Base-by-base conservation (phyloP, 257 asterid genomes). In the Mitragyna speciosa region DNA sequence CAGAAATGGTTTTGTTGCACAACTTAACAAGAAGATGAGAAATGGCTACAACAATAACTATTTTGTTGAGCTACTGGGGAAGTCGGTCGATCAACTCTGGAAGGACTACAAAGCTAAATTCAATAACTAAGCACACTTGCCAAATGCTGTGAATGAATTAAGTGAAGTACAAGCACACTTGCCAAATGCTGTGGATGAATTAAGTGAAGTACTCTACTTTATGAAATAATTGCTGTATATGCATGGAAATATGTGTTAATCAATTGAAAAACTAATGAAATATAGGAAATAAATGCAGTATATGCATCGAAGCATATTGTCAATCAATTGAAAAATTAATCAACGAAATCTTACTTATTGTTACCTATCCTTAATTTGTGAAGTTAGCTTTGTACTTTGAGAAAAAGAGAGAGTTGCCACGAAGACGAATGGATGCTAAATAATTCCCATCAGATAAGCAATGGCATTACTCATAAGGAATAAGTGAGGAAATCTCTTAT, bases 1-100 rank as follows among this genome's bases (percentile, higher is more conserved):
- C 2, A 83, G 51, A 51, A 80, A 45, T 8, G 94, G 92, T 7
- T 84, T 92, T 30, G 94, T 92, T 26, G 92, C 91, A 0, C 84
- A 89, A 30, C 86, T 91, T 1, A 91, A 92, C 83, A 83, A 86
- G 83, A 91, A 80, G 83, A 92, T 88, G 97, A 91, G 84, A 68
- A 28, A 4, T 74, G 89, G 91, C n/a, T 92, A 88, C n/a, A 83
- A 76, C 66, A 68, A 87, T 41, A 54, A 49, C 22, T 87, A 64
- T 84, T 91, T 91, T 19, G 82, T 71, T 56, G 95, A 90, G 0
- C 67, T 91, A 71, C 56, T 89, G 63, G 95, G 95, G 1, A 90
- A 87, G 88, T 74, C 82, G 0, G 89, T 84, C 7, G 87, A 90
- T 79, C 90, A 87, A 48, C 89, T 93, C 19, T 93, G 41, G 45